Evolutionary conservation across 306 rosid species (phyloP).

Genomic region (Macrotyloma uniflorum): DNA sequence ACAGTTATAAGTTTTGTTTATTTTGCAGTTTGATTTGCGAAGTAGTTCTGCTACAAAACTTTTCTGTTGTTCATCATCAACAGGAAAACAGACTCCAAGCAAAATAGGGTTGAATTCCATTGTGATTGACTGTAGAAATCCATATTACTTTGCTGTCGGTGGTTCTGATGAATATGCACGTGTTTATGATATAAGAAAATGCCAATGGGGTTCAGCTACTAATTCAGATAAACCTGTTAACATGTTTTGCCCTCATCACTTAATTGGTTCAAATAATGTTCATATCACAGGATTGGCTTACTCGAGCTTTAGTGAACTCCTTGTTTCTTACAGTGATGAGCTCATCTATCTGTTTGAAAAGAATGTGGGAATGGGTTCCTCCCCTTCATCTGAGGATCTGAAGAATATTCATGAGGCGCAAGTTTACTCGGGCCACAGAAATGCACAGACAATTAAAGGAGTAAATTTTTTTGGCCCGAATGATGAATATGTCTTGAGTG

Average conservation of each 20-base stretch:
- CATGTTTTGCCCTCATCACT: constrained; percentile 53
- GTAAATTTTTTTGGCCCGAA: constrained; percentile 61
- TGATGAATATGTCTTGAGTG: constrained; percentile 65
- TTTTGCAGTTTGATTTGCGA: constrained; percentile 71
- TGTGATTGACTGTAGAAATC: constrained; percentile 63
- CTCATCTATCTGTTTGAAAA: constrained; percentile 60
- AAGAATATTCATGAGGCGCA: constrained; percentile 42
- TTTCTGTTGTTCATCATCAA: constrained; percentile 49
- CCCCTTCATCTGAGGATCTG: constrained; percentile 43
- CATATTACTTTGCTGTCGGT: constrained; percentile 57
- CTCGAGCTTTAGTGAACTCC: constrained; percentile 56
- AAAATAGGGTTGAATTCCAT: constrained; percentile 54
- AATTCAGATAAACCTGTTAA: constrained; percentile 49
- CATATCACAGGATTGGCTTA: constrained; percentile 62
- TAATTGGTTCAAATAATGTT: constrained; percentile 42
- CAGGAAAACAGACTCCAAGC: constrained; percentile 40
- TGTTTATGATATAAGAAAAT: constrained; percentile 57
- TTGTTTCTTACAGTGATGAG: constrained; percentile 60
- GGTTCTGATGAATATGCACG: constrained; percentile 65
- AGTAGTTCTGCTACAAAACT: constrained; percentile 54
- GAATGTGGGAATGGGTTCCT: constrained; percentile 46
- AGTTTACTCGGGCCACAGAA: constrained; percentile 61
- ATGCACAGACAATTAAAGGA: constrained; percentile 60
- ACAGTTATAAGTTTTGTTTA: constrained; percentile 47
- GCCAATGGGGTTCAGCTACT: constrained; percentile 35